Base-by-base conservation (phyloP, 495 filamentous ascomycete species). In the Tetracladium marchalianum region DNA sequence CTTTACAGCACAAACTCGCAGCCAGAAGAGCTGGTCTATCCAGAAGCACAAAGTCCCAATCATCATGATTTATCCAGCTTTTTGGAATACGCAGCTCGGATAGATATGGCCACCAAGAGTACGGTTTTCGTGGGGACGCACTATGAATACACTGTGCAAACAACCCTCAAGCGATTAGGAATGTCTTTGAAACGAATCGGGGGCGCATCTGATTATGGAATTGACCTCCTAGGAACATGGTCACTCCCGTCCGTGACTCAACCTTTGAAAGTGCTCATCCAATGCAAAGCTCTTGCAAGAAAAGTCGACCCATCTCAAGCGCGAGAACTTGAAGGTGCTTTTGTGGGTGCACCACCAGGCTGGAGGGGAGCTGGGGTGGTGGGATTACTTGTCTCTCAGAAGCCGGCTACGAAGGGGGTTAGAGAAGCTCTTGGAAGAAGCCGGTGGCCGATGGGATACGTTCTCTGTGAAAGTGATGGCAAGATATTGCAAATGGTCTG, bases 141-240 rank as follows among this genome's bases (percentile, higher is more conserved):
- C 47, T 80, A 74, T 60, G 77, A 81, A 61, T 95, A 96, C 66
- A 84, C 77, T 6, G 79, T 83, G 8, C 73, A 76, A 34, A 48
- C 59, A n/a, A 67, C 77, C 12, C 78, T 96, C 0, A 58, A 70
- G 8, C 62, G 59, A 6, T 72, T 81, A 35, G 77, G 74, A 34
- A 84, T 97, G 66, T 55, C 58, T 24, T 74, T 96, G 4, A 66
- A 70, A 38, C 82, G 87, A 37, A 75, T 82, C 12, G 92, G 92
- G 52, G 83, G 85, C 33, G 68, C 67, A 22, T 76, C 75, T 12
- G 90, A 97, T 64, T 68, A 65, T 41, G 90, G 90, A 31, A 85
- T 94, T 57, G 90, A 97, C 61, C 74, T 96, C 0, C 65, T 87
- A 2, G 90, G 89, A 17, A 77, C 77, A 13, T 97, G 90, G 90